phyloP scores from a whole-genome alignment of 768 basidiomycete genomes.

The Russula vinacea region DNA sequence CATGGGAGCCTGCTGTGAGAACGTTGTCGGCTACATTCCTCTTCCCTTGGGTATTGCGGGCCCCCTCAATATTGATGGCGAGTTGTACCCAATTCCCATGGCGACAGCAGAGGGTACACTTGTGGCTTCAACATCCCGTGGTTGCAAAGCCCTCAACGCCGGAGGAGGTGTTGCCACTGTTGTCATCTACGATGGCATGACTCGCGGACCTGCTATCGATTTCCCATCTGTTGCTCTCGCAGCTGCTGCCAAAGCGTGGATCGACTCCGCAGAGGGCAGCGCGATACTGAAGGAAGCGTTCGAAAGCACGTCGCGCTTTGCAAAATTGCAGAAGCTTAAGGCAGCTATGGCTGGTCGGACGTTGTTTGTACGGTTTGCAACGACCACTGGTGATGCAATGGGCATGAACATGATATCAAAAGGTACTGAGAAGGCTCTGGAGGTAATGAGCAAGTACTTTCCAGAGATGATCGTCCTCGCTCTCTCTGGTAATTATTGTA shows the following conservation, averaged over 20 bases:
- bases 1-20: constrained; percentile 96
- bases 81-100: constrained; percentile 90
- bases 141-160: constrained; percentile 96
- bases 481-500: constrained; percentile 97
- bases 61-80: constrained; percentile 86
- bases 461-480: constrained; percentile 90
- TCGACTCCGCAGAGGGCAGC: constrained; percentile 80
- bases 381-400: constrained; percentile 97
- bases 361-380: constrained; percentile 89
- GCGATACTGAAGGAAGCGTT: constrained; percentile 76
- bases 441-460: constrained; percentile 70
- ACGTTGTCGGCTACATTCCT: constrained; percentile 96
- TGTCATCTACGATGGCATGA: constrained; percentile 91
- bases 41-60: constrained; percentile 96
- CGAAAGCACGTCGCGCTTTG: constrained; percentile 92
- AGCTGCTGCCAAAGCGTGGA: constrained; percentile 83
- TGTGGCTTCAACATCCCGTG: constrained; percentile 94
- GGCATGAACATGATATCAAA: constrained; percentile 99
- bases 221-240: constrained; percentile 81
- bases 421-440: constrained; percentile 93
- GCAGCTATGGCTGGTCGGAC: constrained; percentile 90
- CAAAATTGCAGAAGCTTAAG: constrained; percentile 80
- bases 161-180: constrained; percentile 96
- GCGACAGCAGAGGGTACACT: constrained; percentile 99
- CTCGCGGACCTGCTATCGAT: constrained; percentile 96